Conservation (phyloP, 2,329 filamentous ascomycete genomes). For the Sporothrix pseudoabietina region DNA sequence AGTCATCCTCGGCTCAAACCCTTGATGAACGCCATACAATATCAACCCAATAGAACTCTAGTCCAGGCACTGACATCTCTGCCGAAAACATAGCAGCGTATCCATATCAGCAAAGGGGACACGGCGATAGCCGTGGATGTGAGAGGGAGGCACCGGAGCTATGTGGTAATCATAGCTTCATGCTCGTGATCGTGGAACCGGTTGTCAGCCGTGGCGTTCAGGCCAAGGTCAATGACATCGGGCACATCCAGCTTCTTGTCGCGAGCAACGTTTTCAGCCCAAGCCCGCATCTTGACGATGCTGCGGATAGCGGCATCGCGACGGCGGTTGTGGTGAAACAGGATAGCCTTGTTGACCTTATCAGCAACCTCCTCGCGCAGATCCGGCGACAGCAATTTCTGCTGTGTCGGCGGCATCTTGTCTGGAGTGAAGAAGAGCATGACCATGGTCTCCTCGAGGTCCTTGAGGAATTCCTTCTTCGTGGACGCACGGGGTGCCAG, state of each 20-base stretch:
- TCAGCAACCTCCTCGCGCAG: slow-evolving; percentile 83
- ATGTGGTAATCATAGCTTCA: slow-evolving; percentile 17
- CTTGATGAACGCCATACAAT: neutral
- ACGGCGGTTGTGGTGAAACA: slow-evolving; percentile 70
- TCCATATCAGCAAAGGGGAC: neutral
- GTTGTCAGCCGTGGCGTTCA: slow-evolving; percentile 44
- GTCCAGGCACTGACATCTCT: neutral
- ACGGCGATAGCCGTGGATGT: neutral
- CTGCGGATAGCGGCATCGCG: slow-evolving; percentile 81
- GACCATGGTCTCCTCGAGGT: slow-evolving; percentile 90
- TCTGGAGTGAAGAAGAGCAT: slow-evolving; percentile 86
- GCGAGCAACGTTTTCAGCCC: slow-evolving; percentile 71
- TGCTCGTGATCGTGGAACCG: slow-evolving; percentile 45
- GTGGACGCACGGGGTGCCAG: slow-evolving; percentile 84
- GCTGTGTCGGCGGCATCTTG: slow-evolving; percentile 72
- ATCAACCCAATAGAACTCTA: neutral
- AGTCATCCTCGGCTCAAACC: neutral
- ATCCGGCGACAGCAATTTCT: slow-evolving; percentile 74
- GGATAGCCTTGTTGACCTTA: slow-evolving; percentile 84
- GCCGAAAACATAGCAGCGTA: neutral
- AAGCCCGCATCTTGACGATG: slow-evolving; percentile 78
- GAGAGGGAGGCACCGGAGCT: neutral
- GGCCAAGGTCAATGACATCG: slow-evolving; percentile 46
- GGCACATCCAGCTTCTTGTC: slow-evolving; percentile 49
- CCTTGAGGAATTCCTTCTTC: slow-evolving; percentile 77